Conservation (phyloP, 2,329 filamentous ascomycete species). For the Stromatinia cepivora region DNA sequence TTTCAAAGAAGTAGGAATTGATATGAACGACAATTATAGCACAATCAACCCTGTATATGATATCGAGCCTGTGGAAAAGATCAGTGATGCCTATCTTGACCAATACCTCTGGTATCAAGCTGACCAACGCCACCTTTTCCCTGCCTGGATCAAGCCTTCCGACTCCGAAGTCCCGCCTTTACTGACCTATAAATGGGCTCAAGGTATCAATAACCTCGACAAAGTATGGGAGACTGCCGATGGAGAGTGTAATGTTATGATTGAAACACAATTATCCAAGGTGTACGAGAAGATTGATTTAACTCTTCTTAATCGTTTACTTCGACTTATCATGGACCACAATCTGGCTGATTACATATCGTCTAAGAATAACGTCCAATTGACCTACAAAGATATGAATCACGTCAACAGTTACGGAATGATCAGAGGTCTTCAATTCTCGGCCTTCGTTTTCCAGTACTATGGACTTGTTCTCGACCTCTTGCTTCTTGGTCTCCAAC, state of each 20-base stretch:
- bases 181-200: slow-evolving; percentile 97
- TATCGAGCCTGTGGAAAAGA: slow-evolving; percentile 98
- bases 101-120: slow-evolving; percentile 99
- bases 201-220: slow-evolving; percentile 97
- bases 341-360: slow-evolving; percentile 99
- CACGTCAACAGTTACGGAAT: slow-evolving; percentile 98
- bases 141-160: slow-evolving; percentile 98
- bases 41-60: slow-evolving; percentile 99
- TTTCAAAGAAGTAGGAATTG: slow-evolving; percentile 98
- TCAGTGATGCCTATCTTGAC: slow-evolving; percentile 96
- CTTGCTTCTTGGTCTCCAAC: slow-evolving; percentile 85
- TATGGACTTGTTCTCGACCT: slow-evolving; percentile 95
- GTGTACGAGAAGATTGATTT: slow-evolving; percentile 99
- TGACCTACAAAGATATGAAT: slow-evolving; percentile 99
- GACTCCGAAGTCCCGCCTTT: slow-evolving; percentile 96
- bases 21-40: slow-evolving; percentile 99
- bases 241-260: slow-evolving; percentile 97
- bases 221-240: slow-evolving; percentile 93
- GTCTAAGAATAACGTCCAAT: slow-evolving; percentile 97
- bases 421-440: slow-evolving; percentile 97
- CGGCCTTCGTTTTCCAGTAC: slow-evolving; percentile 98
- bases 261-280: slow-evolving; percentile 97
- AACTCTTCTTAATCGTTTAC: slow-evolving; percentile 87
- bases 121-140: slow-evolving; percentile 94
- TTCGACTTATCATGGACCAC: slow-evolving; percentile 98